These are phyloP conservation scores for Solanum chaucha DNA, from an alignment of 257 asterid species.

Conservation along the genomic window DNA sequence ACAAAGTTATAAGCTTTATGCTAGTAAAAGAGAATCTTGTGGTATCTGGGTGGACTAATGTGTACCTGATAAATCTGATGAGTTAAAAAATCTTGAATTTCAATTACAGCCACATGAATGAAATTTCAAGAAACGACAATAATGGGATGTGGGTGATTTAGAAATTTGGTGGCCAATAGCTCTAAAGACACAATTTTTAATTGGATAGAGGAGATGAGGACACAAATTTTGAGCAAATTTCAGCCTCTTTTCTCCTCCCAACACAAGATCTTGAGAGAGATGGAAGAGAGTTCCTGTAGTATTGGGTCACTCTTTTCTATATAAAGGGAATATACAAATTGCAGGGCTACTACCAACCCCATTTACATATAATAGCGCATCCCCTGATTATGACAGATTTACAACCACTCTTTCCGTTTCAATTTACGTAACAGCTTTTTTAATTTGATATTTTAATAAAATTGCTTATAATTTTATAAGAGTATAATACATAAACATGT, in stretches of 20 bases:
- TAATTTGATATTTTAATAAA: fast-evolving
- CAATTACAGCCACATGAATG: background rate
- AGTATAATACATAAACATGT: too few species aligned
- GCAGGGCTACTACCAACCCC: background rate
- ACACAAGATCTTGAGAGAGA: background rate
- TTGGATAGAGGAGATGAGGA: background rate
- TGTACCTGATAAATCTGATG: background rate
- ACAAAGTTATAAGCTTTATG: background rate
- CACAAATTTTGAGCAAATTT: background rate
- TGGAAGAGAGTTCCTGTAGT: background rate
- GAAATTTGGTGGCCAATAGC: background rate
- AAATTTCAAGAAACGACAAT: background rate
- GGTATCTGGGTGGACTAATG: background rate
- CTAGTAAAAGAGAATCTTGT: background rate
- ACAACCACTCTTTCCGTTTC: background rate
- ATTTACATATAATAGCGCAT: background rate
- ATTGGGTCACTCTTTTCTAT: background rate
- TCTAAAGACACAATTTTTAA: background rate
- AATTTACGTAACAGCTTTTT: fast-evolving
- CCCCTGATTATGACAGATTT: background rate
- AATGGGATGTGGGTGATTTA: background rate
- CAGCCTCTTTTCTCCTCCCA: background rate
- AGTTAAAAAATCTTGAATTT: background rate
- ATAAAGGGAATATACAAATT: background rate
- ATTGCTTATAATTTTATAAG: too few species aligned